A percentile compares a stretch with the other conserved stretches of the same genome.
Evolutionary conservation across 306 rosid species (phyloP).

Genomic region (Trifolium subterraneum): DNA sequence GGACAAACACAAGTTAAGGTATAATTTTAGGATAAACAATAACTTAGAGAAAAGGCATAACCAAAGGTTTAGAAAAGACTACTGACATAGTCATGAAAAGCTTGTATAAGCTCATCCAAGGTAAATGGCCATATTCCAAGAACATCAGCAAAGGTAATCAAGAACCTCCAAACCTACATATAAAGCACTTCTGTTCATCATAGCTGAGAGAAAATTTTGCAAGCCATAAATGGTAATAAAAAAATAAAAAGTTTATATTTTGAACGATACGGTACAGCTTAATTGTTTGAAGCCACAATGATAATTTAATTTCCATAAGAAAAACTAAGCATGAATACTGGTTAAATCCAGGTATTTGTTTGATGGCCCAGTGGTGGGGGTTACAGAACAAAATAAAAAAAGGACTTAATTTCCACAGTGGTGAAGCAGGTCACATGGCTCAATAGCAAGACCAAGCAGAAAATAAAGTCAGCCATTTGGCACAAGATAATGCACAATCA

Average conservation of each 20-base stretch:
- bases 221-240: constrained; percentile 20
- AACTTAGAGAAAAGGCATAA: constrained; percentile 3
- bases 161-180: constrained; percentile 84
- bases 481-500: constrained; percentile 28
- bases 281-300: constrained; percentile 6
- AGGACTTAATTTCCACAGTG: constrained; percentile 8
- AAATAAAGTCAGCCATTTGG: constrained; percentile 21
- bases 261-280: constrained; percentile 8
- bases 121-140: constrained; percentile 87
- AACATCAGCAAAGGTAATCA: constrained; percentile 74
- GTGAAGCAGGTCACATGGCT: constrained; percentile 12
- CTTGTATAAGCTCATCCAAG: constrained; percentile 84
- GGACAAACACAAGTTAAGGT: constrained; percentile 4
- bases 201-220: constrained; percentile 8
- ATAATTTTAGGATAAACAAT: constrained; percentile 27
- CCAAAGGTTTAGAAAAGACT: not conserved
- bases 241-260: constrained; percentile 15
- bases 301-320: not conserved
- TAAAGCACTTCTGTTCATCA: constrained; percentile 32
- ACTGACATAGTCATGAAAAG: constrained; percentile 85
- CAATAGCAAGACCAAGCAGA: constrained; percentile 21
- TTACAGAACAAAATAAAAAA: not conserved
- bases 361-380: not conserved
- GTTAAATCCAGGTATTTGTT: constrained; percentile 22
- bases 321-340: constrained; percentile 7